Conservation (phyloP, 345 rosid species). For the Camelina laxa region DNA sequence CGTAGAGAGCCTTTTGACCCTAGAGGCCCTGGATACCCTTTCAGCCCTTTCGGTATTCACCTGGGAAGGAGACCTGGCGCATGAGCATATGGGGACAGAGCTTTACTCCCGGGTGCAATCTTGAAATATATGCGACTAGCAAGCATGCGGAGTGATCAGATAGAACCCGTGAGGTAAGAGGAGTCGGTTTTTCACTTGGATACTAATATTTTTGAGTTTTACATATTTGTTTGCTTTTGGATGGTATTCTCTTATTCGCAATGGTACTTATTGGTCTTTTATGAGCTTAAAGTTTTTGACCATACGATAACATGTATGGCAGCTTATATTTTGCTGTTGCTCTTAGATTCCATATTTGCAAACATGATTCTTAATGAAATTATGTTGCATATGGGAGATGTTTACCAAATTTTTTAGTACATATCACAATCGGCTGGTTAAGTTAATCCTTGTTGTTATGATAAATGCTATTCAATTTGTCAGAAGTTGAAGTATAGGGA, state of each 20-base stretch:
- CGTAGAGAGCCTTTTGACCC: slow-evolving; percentile 10
- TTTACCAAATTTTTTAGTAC: neutral
- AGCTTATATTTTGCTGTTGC: neutral
- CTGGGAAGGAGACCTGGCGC: slow-evolving; percentile 12
- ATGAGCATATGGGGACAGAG: slow-evolving; percentile 12
- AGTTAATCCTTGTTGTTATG: neutral
- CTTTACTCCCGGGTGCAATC: slow-evolving; percentile 46
- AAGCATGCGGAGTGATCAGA: slow-evolving; percentile 5
- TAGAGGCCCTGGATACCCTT: neutral
- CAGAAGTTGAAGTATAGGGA: neutral
- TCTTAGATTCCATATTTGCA: slow-evolving; percentile 14
- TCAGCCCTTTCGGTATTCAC: neutral
- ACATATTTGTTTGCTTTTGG: neutral
- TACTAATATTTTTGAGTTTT: neutral
- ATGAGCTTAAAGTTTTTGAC: neutral
- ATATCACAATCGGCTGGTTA: neutral
- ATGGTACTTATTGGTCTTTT: slow-evolving; percentile 5
- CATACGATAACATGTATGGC: neutral
- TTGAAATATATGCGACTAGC: slow-evolving; percentile 46
- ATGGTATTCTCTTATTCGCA: slow-evolving; percentile 1
- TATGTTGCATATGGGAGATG: neutral
- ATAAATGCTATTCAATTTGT: neutral
- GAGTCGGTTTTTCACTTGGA: neutral
- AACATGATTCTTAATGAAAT: neutral
- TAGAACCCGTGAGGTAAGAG: slow-evolving; percentile 7